Base-by-base conservation (phyloP, 345 rosid genomes). In the Noccaea caerulescens region DNA sequence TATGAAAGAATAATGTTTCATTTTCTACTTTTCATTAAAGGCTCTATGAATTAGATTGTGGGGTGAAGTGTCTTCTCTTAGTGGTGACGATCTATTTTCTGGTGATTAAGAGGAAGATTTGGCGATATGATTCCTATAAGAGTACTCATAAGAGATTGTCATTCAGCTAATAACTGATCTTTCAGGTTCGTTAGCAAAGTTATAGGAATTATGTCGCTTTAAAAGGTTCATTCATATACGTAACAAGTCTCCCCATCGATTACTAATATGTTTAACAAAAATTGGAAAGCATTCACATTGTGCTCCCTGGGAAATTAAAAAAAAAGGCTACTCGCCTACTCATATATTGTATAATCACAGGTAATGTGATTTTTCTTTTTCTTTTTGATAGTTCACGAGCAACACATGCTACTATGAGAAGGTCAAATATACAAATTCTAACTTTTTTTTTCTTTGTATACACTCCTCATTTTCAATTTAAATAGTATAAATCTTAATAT, bases 331-430 rank as follows among this genome's bases (percentile, higher is more conserved):
- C 39, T 8, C 39, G 33, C 43, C 32, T 52, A 52, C 53, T 59
- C 41, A 39, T 44, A 33, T n/a, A 16, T 3, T 57, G 36, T 46
- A 55, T 37, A 14, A 46, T 42, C 18, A 49, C 9, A 58, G 3
- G n/a, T 47, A 27, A 73, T 66, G 10, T 73, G 33, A 5, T 32
- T 25, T 38, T 65, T 25, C 42, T 6, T 20, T 11, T 9, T 25
- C 14, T 27, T 25, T 4, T 5, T 27, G 30, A 32, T 46, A 64
- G 43, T 27, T 64, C 50, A 56, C 34, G 36, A 64, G 23, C 56
- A 70, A 57, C 44, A 74, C 20, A 66, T 52, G 68, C 45, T 59
- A 59, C 68, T 23, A 60, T 66, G 55, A 59, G 49, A 74, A 59
- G 63, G 39, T 59, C 11, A 52, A 52, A 52, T 59, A 51, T 67